A percentile compares a stretch with the other conserved stretches of the same genome.
Conservation (phyloP, 2,329 filamentous ascomycete genomes). For the Colletotrichum sp. region DNA sequence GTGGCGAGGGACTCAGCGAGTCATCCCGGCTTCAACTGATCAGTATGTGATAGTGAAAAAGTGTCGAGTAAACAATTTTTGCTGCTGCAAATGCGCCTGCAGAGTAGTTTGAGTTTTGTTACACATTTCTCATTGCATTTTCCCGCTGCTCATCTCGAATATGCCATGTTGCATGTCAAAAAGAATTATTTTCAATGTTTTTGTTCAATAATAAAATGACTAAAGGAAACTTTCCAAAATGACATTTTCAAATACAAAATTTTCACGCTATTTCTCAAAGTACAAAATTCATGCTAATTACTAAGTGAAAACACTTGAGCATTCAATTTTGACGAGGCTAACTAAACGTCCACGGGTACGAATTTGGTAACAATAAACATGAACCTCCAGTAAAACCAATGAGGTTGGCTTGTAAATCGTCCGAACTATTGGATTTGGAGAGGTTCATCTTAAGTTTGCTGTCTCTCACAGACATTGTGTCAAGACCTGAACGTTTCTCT, state of each 20-base stretch:
- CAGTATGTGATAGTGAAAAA: not conserved
- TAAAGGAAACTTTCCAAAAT: rapidly evolving
- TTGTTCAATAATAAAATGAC: too few species aligned
- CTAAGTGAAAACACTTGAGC: not conserved
- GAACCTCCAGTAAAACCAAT: not conserved
- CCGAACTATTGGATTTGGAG: rapidly evolving
- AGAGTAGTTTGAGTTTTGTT: rapidly evolving
- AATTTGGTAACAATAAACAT: rapidly evolving
- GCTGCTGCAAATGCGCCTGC: not conserved
- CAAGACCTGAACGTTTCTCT: rapidly evolving
- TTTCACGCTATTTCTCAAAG: too few species aligned
- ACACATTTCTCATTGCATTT: rapidly evolving
- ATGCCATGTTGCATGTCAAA: not conserved
- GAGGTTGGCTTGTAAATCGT: not conserved
- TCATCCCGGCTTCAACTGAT: not conserved
- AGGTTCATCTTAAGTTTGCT: not conserved
- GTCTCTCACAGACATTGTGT: not conserved
- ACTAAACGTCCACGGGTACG: not conserved
- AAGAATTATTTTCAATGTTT: not conserved
- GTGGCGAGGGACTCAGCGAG: not conserved
- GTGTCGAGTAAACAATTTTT: not conserved
- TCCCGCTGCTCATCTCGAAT: rapidly evolving
- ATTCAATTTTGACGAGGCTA: not conserved
- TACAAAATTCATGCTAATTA: too few species aligned
- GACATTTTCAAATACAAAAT: too few species aligned